Base-by-base conservation (phyloP, 106 monocot genomes). In the Dactylorhiza incarnata region DNA sequence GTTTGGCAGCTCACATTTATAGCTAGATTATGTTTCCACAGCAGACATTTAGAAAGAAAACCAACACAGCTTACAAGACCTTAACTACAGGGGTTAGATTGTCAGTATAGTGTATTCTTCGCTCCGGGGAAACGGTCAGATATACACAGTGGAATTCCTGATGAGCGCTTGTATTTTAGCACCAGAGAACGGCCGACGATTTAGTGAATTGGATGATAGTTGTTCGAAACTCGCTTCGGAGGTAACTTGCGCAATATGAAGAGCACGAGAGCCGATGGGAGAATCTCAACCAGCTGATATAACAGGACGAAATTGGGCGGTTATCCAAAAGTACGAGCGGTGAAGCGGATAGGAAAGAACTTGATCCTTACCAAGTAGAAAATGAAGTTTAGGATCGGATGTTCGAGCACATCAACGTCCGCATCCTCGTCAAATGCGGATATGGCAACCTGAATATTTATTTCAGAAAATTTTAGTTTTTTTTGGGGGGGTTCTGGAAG, bases 341-440 rank as follows among this genome's bases (percentile, higher is more conserved):
- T 52, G 24, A 48, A 61, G 25, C 45, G 52, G 11, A 47, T 24
- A 0, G 66, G n/a, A 22, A 26, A 23, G 1, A 7, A 58, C 19
- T 7, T 58, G 19, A 65, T 29, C 22, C 54, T 75, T 68, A 96
- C 93, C 87, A 85, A 79, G 45, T 96, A 93, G 79, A 84, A 93
- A 25, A 86, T 79, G n/a, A 96, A 84, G 75, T 96, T 93, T 46
- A 93, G 74, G 74, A 96, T 72, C 23, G 93, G 87, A 80, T 91
- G 93, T 50, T 89, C 49, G 22, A 91, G 87, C 25, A 93, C 93
- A 78, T 97, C 91, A 58, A 87, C 78, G 52, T 97, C 89, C 15
- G 91, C 96, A 82, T 80, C 79, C 71, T 82, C 73, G 68, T 89
- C 83, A 49, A 89, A 97, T 49, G 93, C 93, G 65, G 82, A 85